Evolutionary conservation across 2,329 filamentous ascomycete species (phyloP).

Genomic region (Albophoma yamanashiensis): DNA sequence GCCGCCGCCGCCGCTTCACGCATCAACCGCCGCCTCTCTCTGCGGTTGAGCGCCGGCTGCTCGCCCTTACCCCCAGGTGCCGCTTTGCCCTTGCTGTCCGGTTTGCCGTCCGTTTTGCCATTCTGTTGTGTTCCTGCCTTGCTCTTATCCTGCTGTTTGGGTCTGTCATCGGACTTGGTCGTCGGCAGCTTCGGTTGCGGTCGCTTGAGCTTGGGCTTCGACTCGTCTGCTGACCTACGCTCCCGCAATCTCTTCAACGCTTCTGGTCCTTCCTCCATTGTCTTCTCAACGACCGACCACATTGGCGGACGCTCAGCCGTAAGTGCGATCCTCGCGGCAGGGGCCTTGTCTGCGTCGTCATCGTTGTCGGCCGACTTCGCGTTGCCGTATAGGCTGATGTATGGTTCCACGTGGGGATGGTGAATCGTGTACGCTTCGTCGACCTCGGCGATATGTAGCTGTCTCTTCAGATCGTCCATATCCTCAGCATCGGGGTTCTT

Average conservation of each 20-base stretch:
- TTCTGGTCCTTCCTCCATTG: conserved; percentile 44
- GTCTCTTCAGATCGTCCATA: conserved; percentile 36
- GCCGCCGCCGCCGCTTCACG: conserved; percentile 21
- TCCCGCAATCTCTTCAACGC: conserved; percentile 46
- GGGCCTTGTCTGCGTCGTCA: conserved; percentile 25
- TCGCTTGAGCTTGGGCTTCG: conserved; percentile 5
- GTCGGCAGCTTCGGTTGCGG: not conserved
- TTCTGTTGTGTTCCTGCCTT: conserved; percentile 6
- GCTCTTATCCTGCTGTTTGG: not conserved
- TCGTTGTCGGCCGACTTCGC: conserved; percentile 23
- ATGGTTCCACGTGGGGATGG: conserved; percentile 60
- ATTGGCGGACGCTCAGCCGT: conserved; percentile 44
- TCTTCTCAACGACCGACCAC: conserved; percentile 57
- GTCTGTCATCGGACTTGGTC: not conserved
- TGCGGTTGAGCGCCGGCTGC: conserved; percentile 20
- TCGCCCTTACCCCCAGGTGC: conserved; percentile 11
- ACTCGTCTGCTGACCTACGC: conserved; percentile 22
- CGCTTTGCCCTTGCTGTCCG: conserved; percentile 10
- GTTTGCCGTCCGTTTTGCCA: conserved; percentile 9
- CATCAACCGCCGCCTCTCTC: conserved; percentile 23
- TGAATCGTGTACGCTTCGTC: conserved; percentile 67
- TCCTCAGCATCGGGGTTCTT: conserved; percentile 40
- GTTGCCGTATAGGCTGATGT: conserved; percentile 51
- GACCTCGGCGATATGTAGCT: conserved; percentile 59
- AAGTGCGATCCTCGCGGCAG: conserved; percentile 31